A percentile compares a stretch with the other conserved stretches of the same genome.
phyloP scores from a whole-genome alignment of 2,329 filamentous ascomycete genomes.

The Trichoderma afroharzianum region DNA sequence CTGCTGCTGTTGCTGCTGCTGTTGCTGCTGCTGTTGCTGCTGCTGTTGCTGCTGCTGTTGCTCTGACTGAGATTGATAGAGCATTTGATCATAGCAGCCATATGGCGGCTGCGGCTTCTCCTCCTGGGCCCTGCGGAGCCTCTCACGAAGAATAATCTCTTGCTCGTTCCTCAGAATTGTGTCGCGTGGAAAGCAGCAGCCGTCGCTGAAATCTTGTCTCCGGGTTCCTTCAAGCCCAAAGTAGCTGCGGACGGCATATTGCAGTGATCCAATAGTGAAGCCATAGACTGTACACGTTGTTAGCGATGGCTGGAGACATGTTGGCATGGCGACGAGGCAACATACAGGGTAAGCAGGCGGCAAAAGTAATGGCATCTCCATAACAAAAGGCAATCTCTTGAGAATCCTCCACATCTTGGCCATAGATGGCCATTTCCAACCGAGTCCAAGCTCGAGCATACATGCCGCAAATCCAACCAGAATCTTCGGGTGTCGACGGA shows the following conservation, averaged over 20 bases:
- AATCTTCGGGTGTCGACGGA: conserved; percentile 6
- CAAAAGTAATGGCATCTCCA: conserved; percentile 25
- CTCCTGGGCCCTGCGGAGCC: conserved; percentile 4
- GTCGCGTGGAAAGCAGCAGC: conserved; percentile 29
- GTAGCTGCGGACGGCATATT: conserved; percentile 29
- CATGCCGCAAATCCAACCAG: conserved; percentile 26
- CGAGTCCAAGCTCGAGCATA: conserved; percentile 29
- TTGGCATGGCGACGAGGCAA: not conserved
- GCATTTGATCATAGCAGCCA: not conserved
- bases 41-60: not conserved
- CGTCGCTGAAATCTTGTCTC: conserved; percentile 24
- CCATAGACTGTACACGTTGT: conserved; percentile 30
- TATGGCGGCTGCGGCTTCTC: not conserved
- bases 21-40: not conserved
- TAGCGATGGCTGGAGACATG: not conserved
- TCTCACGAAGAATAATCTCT: conserved; percentile 33
- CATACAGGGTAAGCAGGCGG: conserved; percentile 29
- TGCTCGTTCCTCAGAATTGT: conserved; percentile 30
- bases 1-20: not conserved
- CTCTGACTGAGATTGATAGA: not conserved
- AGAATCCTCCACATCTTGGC: conserved; percentile 20
- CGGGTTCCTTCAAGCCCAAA: conserved; percentile 32
- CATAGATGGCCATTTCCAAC: conserved; percentile 23
- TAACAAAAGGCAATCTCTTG: conserved; percentile 22
- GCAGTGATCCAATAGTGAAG: conserved; percentile 28